Percentiles rank a stretch among this genome's conserved stretches.
These are phyloP conservation scores for Brachypodium distachyon DNA, from an alignment of 202 grass and related monocot species.

Conservation along the genomic window DNA sequence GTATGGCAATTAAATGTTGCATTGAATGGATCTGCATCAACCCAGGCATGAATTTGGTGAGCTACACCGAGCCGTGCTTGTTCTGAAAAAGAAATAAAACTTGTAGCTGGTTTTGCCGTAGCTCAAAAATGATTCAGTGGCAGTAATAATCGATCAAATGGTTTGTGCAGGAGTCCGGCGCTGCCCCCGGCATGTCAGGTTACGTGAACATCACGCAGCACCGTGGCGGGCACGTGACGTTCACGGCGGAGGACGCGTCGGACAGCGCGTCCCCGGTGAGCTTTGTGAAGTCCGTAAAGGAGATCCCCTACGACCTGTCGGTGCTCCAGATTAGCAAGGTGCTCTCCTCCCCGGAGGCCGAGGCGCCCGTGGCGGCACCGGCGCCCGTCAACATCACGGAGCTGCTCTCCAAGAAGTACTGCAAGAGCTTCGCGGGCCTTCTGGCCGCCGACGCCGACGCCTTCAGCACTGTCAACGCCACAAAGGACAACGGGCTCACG, in stretches of 20 bases:
- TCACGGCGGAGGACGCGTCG: conserved; percentile 48
- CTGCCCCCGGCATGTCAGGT: conserved; percentile 66
- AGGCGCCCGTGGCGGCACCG: conserved; percentile 75
- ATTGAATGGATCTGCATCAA: not conserved
- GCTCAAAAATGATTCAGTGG: not conserved
- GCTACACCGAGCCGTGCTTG: no score
- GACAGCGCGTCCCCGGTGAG: conserved; percentile 17
- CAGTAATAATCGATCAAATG: not conserved
- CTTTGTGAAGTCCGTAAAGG: conserved; percentile 75
- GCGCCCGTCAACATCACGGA: conserved; percentile 46
- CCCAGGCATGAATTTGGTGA: not conserved
- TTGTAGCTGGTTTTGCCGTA: no score
- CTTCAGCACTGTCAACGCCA: conserved; percentile 50
- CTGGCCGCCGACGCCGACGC: conserved; percentile 43
- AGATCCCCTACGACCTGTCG: conserved; percentile 67
- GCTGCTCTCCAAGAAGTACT: conserved; percentile 16
- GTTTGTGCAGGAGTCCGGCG: conserved; percentile 64
- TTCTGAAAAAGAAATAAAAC: no score
- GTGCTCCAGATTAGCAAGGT: conserved; percentile 59
- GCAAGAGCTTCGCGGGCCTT: conserved; percentile 51
- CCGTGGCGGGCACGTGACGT: conserved; percentile 62
- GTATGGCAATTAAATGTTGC: not conserved
- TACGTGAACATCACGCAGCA: conserved; percentile 95
- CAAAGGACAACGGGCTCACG: conserved; percentile 65
- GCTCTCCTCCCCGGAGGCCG: conserved; percentile 70